Evolutionary conservation across 257 asterid species (phyloP).

Genomic region (Solanum dulcamara): DNA sequence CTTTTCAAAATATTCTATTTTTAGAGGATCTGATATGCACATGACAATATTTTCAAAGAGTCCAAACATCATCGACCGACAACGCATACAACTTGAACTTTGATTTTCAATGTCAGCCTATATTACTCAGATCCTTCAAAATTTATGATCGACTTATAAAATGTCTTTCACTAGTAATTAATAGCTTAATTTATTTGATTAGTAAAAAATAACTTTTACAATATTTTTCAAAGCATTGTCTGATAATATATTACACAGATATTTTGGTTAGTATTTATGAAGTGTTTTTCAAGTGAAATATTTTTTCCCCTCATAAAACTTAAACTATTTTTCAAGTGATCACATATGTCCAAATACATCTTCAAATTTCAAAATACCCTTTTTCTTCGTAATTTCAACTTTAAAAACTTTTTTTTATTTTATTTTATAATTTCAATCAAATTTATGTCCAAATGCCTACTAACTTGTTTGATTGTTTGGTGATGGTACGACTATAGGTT

Average conservation of each 20-base stretch:
- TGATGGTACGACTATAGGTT: not conserved
- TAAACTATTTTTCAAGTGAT: not conserved
- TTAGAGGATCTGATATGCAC: not conserved
- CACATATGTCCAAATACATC: not conserved
- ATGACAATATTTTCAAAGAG: not conserved
- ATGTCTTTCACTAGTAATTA: not conserved
- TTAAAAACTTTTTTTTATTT: not conserved
- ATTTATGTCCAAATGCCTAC: not conserved
- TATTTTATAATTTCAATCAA: not conserved
- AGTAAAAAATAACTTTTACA: not conserved
- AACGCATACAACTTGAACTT: not conserved
- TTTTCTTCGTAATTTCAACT: not conserved
- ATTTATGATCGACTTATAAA: not conserved
- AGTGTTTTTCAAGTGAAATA: not conserved
- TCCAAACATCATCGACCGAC: not conserved
- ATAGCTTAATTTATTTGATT: not conserved
- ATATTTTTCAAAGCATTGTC: not conserved
- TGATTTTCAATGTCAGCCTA: not conserved
- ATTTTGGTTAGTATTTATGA: not conserved
- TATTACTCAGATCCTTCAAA: not conserved
- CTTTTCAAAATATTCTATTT: not conserved
- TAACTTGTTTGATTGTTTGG: not conserved
- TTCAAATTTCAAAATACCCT: too few species aligned
- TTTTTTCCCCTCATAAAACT: not conserved
- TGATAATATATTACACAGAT: not conserved